Evolutionary conservation across 352 stramenopile species (phyloP).

Genomic region (Globisporangium yorkense): DNA sequence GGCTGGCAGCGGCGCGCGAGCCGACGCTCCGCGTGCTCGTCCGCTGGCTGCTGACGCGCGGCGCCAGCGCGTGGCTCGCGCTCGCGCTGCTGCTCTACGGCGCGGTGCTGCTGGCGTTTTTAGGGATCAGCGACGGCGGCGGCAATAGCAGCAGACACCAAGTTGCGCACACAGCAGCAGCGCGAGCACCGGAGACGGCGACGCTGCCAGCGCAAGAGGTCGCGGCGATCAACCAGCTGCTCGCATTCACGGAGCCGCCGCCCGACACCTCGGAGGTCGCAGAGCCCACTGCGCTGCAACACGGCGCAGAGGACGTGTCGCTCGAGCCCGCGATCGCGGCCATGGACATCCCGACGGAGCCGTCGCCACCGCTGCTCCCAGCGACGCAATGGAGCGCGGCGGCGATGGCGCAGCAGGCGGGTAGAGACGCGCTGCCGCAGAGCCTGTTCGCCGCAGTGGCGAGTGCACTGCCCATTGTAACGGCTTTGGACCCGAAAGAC

Average conservation of each 20-base stretch:
- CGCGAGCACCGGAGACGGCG: neutral
- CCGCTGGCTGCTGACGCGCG: slow-evolving; percentile 9
- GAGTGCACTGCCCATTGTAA: neutral
- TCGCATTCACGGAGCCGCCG: slow-evolving; percentile 3
- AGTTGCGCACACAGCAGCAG: neutral
- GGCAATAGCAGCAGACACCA: no score
- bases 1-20: neutral
- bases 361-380: neutral
- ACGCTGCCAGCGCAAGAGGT: slow-evolving; percentile 3
- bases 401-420: slow-evolving; percentile 5
- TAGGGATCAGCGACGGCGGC: neutral
- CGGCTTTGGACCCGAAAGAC: neutral
- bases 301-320: neutral
- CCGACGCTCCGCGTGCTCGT: slow-evolving; percentile 6
- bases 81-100: slow-evolving; percentile 9
- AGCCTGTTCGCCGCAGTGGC: neutral
- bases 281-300: neutral
- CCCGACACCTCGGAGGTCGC: neutral
- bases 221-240: slow-evolving; percentile 11
- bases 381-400: neutral
- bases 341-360: neutral
- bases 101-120: slow-evolving; percentile 6
- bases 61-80: slow-evolving; percentile 6
- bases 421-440: neutral
- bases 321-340: neutral